Evolutionary conservation across 2,329 filamentous ascomycete genomes (phyloP).

Genomic region (Colletotrichum orchidophilum): DNA sequence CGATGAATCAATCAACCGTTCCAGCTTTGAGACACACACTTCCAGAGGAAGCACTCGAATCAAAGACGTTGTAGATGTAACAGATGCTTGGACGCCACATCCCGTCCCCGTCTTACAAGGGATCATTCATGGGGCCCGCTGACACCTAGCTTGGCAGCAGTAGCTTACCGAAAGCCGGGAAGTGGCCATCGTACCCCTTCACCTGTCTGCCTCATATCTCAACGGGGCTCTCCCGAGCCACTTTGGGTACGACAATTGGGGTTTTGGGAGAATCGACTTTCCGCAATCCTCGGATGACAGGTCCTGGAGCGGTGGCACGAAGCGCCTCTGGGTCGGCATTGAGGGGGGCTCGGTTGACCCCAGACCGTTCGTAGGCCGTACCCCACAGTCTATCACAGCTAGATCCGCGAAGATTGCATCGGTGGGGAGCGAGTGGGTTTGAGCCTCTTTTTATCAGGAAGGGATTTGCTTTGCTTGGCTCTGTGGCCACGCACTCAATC

Average conservation of each 20-base stretch:
- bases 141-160: background rate
- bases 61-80: background rate
- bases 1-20: background rate
- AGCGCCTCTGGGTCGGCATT: background rate
- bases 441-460: background rate
- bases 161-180: background rate
- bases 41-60: background rate
- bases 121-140: background rate
- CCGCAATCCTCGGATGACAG: background rate
- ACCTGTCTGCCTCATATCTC: background rate
- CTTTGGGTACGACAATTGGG: background rate
- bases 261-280: background rate
- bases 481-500: background rate
- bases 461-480: background rate
- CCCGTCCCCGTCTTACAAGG: background rate
- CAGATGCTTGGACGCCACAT: background rate
- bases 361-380: background rate
- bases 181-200: background rate
- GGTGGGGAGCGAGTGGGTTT: background rate
- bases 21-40: background rate
- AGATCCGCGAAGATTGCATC: background rate
- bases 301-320: background rate
- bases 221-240: background rate
- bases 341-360: background rate
- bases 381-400: background rate